These are phyloP conservation scores for Mikania micrantha DNA, from an alignment of 129 eudicot genomes.

Conservation along the genomic window DNA sequence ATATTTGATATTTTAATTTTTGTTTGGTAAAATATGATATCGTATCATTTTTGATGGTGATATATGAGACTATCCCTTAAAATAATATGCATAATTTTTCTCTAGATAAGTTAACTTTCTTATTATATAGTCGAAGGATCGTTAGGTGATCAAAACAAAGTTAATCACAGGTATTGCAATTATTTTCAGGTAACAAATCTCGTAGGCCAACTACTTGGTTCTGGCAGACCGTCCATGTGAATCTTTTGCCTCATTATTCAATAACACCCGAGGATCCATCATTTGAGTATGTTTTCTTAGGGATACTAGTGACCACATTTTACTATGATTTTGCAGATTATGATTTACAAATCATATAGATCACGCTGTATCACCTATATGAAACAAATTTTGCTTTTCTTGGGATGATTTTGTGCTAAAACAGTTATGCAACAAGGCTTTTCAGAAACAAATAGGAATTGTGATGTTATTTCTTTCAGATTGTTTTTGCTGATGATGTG, in stretches of 20 bases:
- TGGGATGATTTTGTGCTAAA: conserved; percentile 11
- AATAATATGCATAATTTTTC: no score
- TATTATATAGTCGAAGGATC: no score
- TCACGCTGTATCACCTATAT: conserved; percentile 6
- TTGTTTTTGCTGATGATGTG: background rate
- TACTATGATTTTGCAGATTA: conserved; percentile 10
- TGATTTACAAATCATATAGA: conserved; percentile 27
- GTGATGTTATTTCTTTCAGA: background rate
- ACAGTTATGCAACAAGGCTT: background rate
- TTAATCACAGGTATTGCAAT: background rate
- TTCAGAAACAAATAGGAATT: background rate
- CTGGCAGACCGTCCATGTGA: conserved; percentile 57
- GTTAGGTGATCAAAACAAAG: background rate
- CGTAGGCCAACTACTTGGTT: conserved; percentile 65
- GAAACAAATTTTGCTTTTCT: conserved; percentile 22
- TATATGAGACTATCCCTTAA: no score
- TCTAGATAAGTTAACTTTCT: no score
- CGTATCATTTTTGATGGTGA: no score
- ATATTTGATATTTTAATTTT: no score
- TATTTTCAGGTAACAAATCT: conserved; percentile 70
- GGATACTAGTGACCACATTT: conserved; percentile 18
- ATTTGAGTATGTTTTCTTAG: background rate
- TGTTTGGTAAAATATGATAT: no score
- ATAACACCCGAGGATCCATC: conserved; percentile 9
- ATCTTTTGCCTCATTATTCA: background rate